Evolutionary conservation across 352 stramenopile species (phyloP).

Genomic region (Pythium sp.): DNA sequence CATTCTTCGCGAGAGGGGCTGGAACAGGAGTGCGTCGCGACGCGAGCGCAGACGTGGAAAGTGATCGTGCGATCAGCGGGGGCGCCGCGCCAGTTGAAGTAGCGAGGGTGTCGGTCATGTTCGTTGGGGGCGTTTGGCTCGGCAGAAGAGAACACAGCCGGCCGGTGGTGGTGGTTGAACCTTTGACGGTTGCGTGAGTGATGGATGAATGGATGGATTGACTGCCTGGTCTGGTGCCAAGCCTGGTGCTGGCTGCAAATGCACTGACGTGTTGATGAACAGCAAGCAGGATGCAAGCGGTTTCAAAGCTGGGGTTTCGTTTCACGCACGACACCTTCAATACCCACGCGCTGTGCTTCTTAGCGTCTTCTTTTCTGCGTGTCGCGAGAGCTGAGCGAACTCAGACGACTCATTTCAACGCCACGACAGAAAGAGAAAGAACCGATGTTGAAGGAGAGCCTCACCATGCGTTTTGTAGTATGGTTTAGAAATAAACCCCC

Average conservation of each 20-base stretch:
- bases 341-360: background rate
- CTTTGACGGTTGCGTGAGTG: background rate
- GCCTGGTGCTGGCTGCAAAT: too few species aligned
- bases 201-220: background rate
- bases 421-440: too few species aligned
- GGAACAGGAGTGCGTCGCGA: background rate
- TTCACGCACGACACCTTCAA: constrained; percentile 1
- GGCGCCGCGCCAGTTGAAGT: background rate
- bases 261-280: too few species aligned
- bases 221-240: background rate
- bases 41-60: constrained; percentile 8
- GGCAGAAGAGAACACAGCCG: background rate
- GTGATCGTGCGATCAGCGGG: constrained; percentile 1
- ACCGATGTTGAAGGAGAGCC: too few species aligned
- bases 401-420: too few species aligned
- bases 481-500: too few species aligned
- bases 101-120: background rate
- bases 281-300: background rate
- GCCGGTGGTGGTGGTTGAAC: background rate
- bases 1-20: background rate
- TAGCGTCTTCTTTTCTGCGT: background rate
- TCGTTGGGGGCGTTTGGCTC: background rate
- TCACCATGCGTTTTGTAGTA: too few species aligned
- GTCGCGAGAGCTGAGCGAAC: background rate
- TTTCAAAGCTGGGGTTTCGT: background rate